A percentile compares a stretch with the other conserved stretches of the same genome.
Conservation (phyloP, 1,284 basidiomycete genomes). For the Ustilago nuda region DNA sequence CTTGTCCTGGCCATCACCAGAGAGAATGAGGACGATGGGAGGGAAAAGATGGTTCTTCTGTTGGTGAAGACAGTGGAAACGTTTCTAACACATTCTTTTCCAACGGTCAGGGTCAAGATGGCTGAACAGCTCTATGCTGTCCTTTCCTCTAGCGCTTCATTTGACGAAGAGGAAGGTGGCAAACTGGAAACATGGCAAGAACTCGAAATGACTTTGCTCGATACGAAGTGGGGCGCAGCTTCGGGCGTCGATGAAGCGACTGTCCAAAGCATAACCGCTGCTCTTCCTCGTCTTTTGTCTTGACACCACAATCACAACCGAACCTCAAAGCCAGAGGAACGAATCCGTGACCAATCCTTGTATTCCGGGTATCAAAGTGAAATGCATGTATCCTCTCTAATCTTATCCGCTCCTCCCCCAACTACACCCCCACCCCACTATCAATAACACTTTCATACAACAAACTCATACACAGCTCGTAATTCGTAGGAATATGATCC, state of each 20-base stretch:
- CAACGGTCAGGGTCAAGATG: conserved; percentile 17
- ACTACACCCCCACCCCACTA: background rate
- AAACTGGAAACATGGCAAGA: conserved; percentile 22
- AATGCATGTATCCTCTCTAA: background rate
- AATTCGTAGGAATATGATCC: conserved; percentile 63
- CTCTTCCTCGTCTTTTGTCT: conserved; percentile 9
- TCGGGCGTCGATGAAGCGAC: background rate
- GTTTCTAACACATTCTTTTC: conserved; percentile 30
- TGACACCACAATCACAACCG: background rate
- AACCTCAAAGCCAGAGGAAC: background rate
- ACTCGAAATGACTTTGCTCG: conserved; percentile 23
- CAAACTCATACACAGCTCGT: conserved; percentile 60
- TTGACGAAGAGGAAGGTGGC: conserved; percentile 15
- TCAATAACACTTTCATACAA: conserved; percentile 52
- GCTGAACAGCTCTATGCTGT: conserved; percentile 50
- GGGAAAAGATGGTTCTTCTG: background rate
- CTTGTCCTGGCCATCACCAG: conserved; percentile 7
- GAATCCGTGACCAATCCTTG: background rate
- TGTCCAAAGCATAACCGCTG: background rate
- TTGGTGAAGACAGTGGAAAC: background rate
- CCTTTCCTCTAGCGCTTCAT: conserved; percentile 13
- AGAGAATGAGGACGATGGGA: background rate
- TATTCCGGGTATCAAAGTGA: conserved; percentile 1
- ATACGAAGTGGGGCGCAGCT: conserved; percentile 34
- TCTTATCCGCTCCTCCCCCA: too few species aligned